Evolutionary conservation across 2,329 filamentous ascomycete genomes (phyloP), one percentile per base, ranked within the genome.

Genomic region (Corniculantispora saksenae): DNA sequence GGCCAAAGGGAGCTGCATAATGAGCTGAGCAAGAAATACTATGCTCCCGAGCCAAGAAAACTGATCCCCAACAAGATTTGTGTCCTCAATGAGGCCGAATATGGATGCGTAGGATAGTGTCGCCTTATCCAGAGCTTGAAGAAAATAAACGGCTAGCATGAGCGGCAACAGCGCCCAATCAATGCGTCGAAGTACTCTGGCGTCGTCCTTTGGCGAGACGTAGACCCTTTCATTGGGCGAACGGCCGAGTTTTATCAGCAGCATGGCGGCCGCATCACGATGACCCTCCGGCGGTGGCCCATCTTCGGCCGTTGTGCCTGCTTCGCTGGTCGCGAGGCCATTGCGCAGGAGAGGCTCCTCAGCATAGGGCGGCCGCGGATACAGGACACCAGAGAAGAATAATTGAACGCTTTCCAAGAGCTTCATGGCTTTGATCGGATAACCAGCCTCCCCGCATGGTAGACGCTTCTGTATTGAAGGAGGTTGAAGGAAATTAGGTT

Each of bases 51-150:
- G 81, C 86, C 86, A 89, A 1, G 86, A 88, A 69, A 79, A 82
- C 79, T 89, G 80, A 57, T 85, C 78, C 19, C 85, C 85, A 10
- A 82, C 76, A 1, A 90, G 82, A 48, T 82, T 72, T 0, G 86
- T 83, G 71, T 88, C 84, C 60, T 87, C 78, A 38, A 86, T 82
- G 13, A 90, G 78, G 2, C 87, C 87, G 68, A 89, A 89, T 13
- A 89, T 84, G 0, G 86, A 88, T 3, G 85, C 85, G 69, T 89
- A 90, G 2, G 76, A 78, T 76, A 89, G 78, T 0, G 85, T 86
- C 0, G 86, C 83, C 73, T 90, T 90, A 76, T 89, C 87, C 7
- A 89, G 78, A 13, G 82, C 83, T 68, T 90, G 87, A 0, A 89
- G 79, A 70, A 86, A 89, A 74, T 89, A 90, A 23, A 88, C 84